Percentiles rank a stretch among this genome's conserved stretches.
These are phyloP conservation scores for Fusarium newnesense DNA, from an alignment of 2,329 filamentous ascomycete species.

Conservation along the genomic window DNA sequence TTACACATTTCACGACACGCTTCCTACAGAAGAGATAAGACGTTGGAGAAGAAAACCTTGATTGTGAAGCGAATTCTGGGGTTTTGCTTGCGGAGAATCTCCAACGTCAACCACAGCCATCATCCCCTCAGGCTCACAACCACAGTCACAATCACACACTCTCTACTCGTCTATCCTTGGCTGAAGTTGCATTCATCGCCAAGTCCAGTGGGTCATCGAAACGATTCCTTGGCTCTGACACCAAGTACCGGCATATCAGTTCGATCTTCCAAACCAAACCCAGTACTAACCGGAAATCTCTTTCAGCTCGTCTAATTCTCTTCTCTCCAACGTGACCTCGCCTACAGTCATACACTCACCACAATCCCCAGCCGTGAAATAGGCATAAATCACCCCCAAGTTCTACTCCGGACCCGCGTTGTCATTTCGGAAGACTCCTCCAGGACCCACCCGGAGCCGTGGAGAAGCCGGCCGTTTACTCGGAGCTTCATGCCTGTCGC, in stretches of 20 bases:
- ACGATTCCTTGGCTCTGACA: constrained; percentile 17
- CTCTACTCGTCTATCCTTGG: background rate
- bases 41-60: constrained; percentile 15
- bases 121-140: background rate
- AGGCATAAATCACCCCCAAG: background rate
- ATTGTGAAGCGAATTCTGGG: constrained; percentile 29
- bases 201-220: constrained; percentile 19
- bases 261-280: background rate
- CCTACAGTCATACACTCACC: constrained; percentile 4
- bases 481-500: constrained; percentile 41
- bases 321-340: background rate
- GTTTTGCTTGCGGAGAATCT: constrained; percentile 12
- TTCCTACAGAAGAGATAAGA: background rate
- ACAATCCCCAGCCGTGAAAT: background rate
- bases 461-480: constrained; percentile 42
- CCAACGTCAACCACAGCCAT: background rate
- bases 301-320: background rate
- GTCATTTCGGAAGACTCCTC: constrained; percentile 25
- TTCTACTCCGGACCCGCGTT: constrained; percentile 26
- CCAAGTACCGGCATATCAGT: constrained; percentile 16
- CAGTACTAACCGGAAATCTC: background rate
- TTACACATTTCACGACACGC: background rate
- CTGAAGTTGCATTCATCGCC: constrained; percentile 20
- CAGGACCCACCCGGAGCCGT: constrained; percentile 33
- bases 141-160: background rate